A percentile compares a stretch with the other conserved stretches of the same genome.
These are phyloP conservation scores for Fusarium sp. DNA, from an alignment of 2,329 filamentous ascomycete species.

Conservation along the genomic window DNA sequence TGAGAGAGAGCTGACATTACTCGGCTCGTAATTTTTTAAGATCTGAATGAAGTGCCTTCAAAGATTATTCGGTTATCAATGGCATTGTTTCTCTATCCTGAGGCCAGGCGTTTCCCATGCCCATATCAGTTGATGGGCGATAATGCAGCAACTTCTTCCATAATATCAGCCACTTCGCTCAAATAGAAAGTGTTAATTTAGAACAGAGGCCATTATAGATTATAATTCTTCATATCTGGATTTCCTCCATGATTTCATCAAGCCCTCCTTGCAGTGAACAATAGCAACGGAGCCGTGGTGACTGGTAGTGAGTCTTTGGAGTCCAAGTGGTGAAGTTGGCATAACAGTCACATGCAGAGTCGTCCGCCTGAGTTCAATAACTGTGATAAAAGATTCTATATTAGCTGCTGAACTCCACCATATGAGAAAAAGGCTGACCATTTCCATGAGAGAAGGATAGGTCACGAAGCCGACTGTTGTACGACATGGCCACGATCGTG, in stretches of 20 bases:
- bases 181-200: fast-evolving
- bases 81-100: neutral
- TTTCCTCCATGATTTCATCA: fast-evolving
- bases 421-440: neutral
- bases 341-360: too few species aligned
- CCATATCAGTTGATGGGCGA: neutral
- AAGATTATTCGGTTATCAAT: neutral
- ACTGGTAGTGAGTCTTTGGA: neutral
- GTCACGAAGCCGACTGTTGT: neutral
- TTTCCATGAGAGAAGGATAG: neutral
- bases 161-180: neutral
- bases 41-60: fast-evolving
- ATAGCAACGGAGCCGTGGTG: neutral
- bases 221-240: fast-evolving
- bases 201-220: fast-evolving
- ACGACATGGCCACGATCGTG: neutral
- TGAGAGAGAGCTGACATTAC: neutral
- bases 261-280: neutral
- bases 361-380: neutral
- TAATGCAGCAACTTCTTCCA: neutral
- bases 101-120: neutral
- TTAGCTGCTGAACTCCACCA: fast-evolving
- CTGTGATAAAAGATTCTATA: fast-evolving
- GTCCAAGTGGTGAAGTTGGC: neutral
- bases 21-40: fast-evolving